Evolutionary conservation across 2,329 filamentous ascomycete species (phyloP).

Genomic region (Hymenoscyphus repandus): DNA sequence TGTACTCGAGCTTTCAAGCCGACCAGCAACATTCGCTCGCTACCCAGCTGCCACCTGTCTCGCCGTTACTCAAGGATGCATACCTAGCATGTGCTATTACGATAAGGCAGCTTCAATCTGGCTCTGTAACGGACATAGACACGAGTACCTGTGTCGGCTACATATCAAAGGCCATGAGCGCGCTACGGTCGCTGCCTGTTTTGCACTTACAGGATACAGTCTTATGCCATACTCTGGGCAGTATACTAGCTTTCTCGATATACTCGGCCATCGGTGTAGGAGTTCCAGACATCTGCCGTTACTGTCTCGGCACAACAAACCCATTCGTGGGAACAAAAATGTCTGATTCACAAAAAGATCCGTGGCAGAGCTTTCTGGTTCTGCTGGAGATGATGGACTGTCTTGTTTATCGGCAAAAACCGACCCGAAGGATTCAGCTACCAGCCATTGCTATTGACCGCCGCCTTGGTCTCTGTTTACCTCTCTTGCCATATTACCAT

Average conservation of each 20-base stretch:
- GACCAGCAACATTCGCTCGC: constrained; percentile 17
- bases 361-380: constrained; percentile 22
- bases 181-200: constrained; percentile 23
- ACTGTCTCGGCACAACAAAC: constrained; percentile 22
- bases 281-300: constrained; percentile 23
- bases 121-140: constrained; percentile 4
- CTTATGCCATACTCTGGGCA: constrained; percentile 23
- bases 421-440: constrained; percentile 19
- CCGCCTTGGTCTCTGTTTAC: constrained; percentile 25
- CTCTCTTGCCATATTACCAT: constrained; percentile 26
- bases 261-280: constrained; percentile 27
- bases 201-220: constrained; percentile 16
- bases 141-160: constrained; percentile 12
- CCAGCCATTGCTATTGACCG: constrained; percentile 15
- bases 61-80: constrained; percentile 25
- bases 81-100: constrained; percentile 25
- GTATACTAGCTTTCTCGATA: constrained; percentile 22
- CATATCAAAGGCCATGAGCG: constrained; percentile 20
- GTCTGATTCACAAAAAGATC: constrained; percentile 11
- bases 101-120: constrained; percentile 18
- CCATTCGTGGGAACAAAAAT: constrained; percentile 13
- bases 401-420: constrained; percentile 24
- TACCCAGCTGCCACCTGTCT: constrained; percentile 13
- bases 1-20: constrained; percentile 21
- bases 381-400: constrained; percentile 28